phyloP scores from a whole-genome alignment of 768 basidiomycete genomes.

The Termitomyces sp. region DNA sequence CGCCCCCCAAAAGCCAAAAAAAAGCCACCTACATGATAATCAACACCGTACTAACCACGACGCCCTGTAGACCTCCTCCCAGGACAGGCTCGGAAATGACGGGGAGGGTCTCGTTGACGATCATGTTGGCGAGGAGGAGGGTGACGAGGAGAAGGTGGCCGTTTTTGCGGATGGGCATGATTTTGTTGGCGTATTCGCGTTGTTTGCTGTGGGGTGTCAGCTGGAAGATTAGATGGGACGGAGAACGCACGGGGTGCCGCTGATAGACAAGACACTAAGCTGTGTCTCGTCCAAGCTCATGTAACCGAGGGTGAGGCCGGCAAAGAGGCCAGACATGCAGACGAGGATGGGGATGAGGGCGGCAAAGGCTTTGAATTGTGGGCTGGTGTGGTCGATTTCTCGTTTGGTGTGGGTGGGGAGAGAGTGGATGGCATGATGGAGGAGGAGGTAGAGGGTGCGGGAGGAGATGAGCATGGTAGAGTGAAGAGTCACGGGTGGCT shows the following conservation, averaged over 20 bases:
- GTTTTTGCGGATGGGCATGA: conserved; percentile 81
- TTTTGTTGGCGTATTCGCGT: conserved; percentile 76
- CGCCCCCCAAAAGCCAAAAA: no score
- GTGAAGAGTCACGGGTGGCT: no score
- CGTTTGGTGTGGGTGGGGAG: no score
- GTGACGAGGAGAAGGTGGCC: conserved; percentile 83
- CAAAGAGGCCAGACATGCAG: conserved; percentile 79
- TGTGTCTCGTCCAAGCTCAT: conserved; percentile 94
- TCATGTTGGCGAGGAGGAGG: conserved; percentile 85
- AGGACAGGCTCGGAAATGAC: conserved; percentile 78
- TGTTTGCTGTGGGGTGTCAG: no score
- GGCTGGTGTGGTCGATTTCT: conserved; percentile 16
- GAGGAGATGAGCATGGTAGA: no score
- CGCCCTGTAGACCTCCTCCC: conserved; percentile 74
- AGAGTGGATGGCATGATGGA: conserved; percentile 41
- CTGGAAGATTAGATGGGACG: background rate
- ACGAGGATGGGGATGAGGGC: conserved; percentile 82
- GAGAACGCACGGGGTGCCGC: conserved; percentile 69
- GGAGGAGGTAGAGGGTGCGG: conserved; percentile 36
- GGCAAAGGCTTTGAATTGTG: conserved; percentile 39
- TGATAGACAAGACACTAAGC: conserved; percentile 81
- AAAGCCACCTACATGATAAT: conserved; percentile 74
- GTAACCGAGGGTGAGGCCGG: conserved; percentile 88
- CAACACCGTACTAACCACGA: conserved; percentile 78
- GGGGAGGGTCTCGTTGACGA: conserved; percentile 85